A percentile compares a stretch with the other conserved stretches of the same genome.
Evolutionary conservation across 2,329 filamentous ascomycete species (phyloP).

Genomic region (Blastomyces parvus): DNA sequence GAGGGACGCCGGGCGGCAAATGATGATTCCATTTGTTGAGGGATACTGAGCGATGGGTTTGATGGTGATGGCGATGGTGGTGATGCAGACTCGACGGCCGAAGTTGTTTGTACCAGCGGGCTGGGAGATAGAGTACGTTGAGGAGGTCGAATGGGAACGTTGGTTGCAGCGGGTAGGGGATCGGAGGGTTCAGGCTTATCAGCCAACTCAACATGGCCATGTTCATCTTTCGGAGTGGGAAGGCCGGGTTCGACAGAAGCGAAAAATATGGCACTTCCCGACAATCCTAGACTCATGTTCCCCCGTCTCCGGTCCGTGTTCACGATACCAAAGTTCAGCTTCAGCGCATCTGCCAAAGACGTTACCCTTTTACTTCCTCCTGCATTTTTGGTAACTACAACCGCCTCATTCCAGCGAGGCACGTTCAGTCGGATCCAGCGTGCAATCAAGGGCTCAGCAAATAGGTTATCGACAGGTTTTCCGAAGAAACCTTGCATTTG

Average conservation of each 20-base stretch:
- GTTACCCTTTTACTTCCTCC: constrained; percentile 96
- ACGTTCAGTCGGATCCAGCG: constrained; percentile 92
- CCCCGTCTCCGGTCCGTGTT: constrained; percentile 48
- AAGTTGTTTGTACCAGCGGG: background rate
- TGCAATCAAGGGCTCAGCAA: constrained; percentile 88
- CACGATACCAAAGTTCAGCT: constrained; percentile 95
- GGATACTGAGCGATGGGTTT: background rate
- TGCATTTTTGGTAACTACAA: constrained; percentile 96
- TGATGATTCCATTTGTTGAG: background rate
- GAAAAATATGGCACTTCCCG: constrained; percentile 67
- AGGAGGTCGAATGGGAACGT: background rate
- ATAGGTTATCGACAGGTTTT: constrained; percentile 93
- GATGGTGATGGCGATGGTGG: background rate
- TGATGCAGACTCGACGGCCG: background rate
- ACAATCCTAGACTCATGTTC: constrained; percentile 49
- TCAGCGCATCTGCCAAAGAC: constrained; percentile 86
- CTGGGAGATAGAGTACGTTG: constrained; percentile 3
- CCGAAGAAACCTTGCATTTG: constrained; percentile 99
- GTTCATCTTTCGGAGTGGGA: constrained; percentile 15
- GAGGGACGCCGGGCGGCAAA: constrained; percentile 33
- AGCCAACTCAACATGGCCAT: background rate
- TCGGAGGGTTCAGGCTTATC: background rate
- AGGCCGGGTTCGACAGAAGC: constrained; percentile 47
- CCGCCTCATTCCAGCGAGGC: constrained; percentile 72
- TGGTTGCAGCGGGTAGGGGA: background rate